Conservation (phyloP, 1,284 basidiomycete species). For the Leccinum pachyderme region DNA sequence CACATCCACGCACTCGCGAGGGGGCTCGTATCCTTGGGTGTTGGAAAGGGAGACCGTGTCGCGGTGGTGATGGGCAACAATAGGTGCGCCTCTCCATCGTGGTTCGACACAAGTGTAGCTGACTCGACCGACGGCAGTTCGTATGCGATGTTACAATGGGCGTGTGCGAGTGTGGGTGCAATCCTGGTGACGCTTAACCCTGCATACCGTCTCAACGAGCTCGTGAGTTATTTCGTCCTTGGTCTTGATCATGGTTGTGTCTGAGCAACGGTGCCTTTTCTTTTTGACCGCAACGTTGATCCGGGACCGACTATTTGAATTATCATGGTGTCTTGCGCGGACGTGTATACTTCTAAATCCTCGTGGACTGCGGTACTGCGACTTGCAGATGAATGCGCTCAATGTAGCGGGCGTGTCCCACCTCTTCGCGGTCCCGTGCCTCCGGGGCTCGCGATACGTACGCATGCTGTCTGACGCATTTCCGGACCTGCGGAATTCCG, state of each 20-base stretch:
- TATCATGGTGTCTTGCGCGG: background rate
- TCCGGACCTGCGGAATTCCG: conserved; percentile 52
- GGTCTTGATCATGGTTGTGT: background rate
- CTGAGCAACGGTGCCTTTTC: background rate
- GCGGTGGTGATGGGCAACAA: conserved; percentile 83
- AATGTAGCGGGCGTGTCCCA: conserved; percentile 67
- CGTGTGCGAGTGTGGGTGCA: conserved; percentile 75
- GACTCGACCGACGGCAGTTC: conserved; percentile 43
- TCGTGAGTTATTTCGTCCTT: conserved; percentile 43
- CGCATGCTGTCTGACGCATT: conserved; percentile 56
- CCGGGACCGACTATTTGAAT: background rate
- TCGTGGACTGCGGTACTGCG: background rate
- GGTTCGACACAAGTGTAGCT: background rate
- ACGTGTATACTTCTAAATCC: background rate
- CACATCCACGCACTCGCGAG: conserved; percentile 68
- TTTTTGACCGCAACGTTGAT: background rate
- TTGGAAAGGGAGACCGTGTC: conserved; percentile 76
- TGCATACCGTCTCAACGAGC: conserved; percentile 71
- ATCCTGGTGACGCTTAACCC: conserved; percentile 83
- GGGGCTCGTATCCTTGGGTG: conserved; percentile 68
- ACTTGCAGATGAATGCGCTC: conserved; percentile 55
- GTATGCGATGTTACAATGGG: conserved; percentile 83
- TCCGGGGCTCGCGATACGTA: conserved; percentile 64
- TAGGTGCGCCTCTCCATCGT: conserved; percentile 46
- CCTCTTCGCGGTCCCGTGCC: conserved; percentile 70